Evolutionary conservation across 805 yeast species (phyloP).

Genomic region (Schwanniomyces yamadae): DNA sequence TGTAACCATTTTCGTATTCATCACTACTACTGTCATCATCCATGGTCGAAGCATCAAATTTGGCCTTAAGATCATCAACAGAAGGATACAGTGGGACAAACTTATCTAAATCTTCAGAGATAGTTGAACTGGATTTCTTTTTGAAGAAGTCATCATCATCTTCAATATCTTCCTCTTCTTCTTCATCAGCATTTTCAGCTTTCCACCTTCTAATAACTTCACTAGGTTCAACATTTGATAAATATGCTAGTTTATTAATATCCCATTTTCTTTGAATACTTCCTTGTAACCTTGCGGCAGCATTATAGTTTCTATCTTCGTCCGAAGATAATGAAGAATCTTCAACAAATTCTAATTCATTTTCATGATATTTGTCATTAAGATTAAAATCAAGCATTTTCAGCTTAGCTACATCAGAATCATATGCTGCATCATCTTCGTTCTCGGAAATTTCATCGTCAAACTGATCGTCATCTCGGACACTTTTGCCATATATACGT

Average conservation of each 20-base stretch:
- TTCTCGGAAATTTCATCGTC: constrained; percentile 42
- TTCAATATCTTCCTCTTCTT: constrained; percentile 40
- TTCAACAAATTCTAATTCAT: constrained; percentile 44
- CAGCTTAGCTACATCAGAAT: constrained; percentile 37
- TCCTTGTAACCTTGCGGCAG: constrained; percentile 66
- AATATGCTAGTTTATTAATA: constrained; percentile 74
- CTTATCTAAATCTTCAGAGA: constrained; percentile 36
- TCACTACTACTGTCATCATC: constrained; percentile 28
- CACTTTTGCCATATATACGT: constrained; percentile 53
- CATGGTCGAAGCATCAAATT: constrained; percentile 39
- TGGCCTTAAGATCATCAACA: constrained; percentile 43
- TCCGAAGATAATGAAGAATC: constrained; percentile 46
- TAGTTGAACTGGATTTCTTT: constrained; percentile 37
- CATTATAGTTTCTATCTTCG: constrained; percentile 35
- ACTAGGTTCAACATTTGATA: constrained; percentile 71
- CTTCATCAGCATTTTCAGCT: constrained; percentile 43
- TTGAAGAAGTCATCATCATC: constrained; percentile 58
- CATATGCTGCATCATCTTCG: constrained; percentile 42
- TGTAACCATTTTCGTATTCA: constrained; percentile 43
- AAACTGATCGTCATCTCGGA: constrained; percentile 47
- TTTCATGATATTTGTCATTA: constrained; percentile 31
- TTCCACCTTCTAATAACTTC: constrained; percentile 76
- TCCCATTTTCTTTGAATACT: constrained; percentile 63
- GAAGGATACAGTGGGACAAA: constrained; percentile 36
- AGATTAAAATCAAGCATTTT: constrained; percentile 51